Evolutionary conservation across 2,329 filamentous ascomycete genomes (phyloP), one percentile per base, ranked within the genome.

Genomic region (Colletotrichum paranaense): DNA sequence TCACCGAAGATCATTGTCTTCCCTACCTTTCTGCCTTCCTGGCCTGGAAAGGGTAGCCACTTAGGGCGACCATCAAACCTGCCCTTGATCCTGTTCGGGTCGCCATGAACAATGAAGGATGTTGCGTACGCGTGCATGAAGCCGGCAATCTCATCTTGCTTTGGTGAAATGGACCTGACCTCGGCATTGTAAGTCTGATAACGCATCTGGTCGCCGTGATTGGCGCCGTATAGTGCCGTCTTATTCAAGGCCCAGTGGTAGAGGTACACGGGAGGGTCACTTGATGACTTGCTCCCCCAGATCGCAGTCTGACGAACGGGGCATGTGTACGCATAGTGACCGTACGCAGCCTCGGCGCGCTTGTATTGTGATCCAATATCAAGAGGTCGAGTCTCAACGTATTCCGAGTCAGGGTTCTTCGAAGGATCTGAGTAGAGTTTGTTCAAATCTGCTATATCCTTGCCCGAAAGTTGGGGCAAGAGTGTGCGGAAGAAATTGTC

Each of bases 281-380:
- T 46, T 9, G 42, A 19, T n/a, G 42, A 46, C 42, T n/a, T 46
- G 19, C 42, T 46, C 67, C 72, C 76, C 74, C 72, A 76, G 24
- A 67, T 62, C 6, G 85, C 87, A 0, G 87, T 89, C 75, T 89
- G 87, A 0, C 86, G 82, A 0, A 88, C 87, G 0, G 88, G 88
- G 0, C 85, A 84, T 0, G 88, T 84, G 64, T 90, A 90, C 0
- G 87, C 88, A 64, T 88, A 90, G 72, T 90, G 86, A 0, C 84
- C 87, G 57, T 90, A 90, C 0, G 88, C 86, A 2, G 85, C 85
- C 74, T 89, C 88, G 3, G 88, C 81, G 2, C 88, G 87, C 69
- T 87, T 89, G 76, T 88, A 91, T 77, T 89, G 87, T 0, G 82
- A 64, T 0, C 88, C 88, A 0, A 90, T 81, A n/a, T 80, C 74